phyloP scores from a whole-genome alignment of 2,329 filamentous ascomycete species.

The Teratosphaeria viscida region DNA sequence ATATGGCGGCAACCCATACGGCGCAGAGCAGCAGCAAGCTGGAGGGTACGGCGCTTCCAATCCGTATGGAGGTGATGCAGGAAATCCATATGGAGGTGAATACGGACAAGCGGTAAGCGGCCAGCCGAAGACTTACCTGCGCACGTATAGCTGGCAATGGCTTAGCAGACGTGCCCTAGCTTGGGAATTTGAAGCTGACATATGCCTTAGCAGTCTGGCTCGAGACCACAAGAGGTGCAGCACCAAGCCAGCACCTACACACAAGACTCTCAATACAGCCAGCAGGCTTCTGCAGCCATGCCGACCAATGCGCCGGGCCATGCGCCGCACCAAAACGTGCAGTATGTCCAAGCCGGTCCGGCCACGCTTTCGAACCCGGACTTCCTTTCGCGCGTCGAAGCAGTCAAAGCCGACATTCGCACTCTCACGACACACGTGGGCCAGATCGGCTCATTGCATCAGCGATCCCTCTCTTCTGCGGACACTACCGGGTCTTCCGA shows the following conservation, averaged over 20 bases:
- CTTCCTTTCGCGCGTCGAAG: slow-evolving; percentile 57
- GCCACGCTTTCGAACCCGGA: slow-evolving; percentile 50
- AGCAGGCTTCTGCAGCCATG: background rate
- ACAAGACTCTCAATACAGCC: slow-evolving; percentile 2
- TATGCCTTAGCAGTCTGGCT: slow-evolving; percentile 2
- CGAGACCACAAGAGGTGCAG: slow-evolving; percentile 20
- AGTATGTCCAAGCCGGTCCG: slow-evolving; percentile 33
- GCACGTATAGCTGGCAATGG: background rate
- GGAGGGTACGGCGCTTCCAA: slow-evolving; percentile 28
- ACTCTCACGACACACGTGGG: slow-evolving; percentile 56
- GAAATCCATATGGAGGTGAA: slow-evolving; percentile 30
- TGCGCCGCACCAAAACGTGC: slow-evolving; percentile 38
- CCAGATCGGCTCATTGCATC: slow-evolving; percentile 58
- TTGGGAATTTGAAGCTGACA: background rate
- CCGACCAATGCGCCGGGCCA: slow-evolving; percentile 28
- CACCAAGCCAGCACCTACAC: slow-evolving; percentile 16
- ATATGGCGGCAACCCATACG: slow-evolving; percentile 50
- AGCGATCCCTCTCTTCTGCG: slow-evolving; percentile 57
- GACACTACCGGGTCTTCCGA: slow-evolving; percentile 44
- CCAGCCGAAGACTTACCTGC: background rate
- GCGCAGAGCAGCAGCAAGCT: slow-evolving; percentile 43
- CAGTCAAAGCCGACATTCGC: slow-evolving; percentile 57
- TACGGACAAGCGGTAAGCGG: slow-evolving; percentile 12
- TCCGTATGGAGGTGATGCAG: slow-evolving; percentile 22
- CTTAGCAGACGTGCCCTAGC: background rate